Evolutionary conservation across 768 basidiomycete species (phyloP).

Genomic region (Leccinum broughii): DNA sequence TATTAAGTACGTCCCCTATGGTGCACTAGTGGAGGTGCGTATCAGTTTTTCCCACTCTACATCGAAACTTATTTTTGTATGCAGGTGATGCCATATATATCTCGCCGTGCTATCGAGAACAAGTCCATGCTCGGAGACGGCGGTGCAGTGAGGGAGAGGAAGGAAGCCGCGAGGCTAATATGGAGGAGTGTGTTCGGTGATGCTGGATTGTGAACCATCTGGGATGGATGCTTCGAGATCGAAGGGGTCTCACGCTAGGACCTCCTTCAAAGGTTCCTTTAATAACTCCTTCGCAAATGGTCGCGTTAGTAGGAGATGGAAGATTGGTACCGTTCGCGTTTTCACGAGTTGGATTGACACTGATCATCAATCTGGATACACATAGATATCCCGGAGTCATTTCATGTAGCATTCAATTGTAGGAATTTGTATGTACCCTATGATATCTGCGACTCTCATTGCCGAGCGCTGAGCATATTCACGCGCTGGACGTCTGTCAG

Average conservation of each 20-base stretch:
- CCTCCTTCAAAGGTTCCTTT: not conserved
- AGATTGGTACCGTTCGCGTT: not conserved
- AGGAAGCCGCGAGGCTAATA: slow-evolving; percentile 27
- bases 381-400: not conserved
- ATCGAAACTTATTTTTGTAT: not conserved
- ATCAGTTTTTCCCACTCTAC: not conserved
- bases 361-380: not conserved
- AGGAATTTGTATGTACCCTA: not conserved
- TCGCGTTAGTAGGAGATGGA: not conserved
- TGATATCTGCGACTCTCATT: not conserved
- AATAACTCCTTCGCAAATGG: not conserved
- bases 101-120: slow-evolving; percentile 90
- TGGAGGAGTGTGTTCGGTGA: slow-evolving; percentile 36
- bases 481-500: not conserved
- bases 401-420: not conserved
- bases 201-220: slow-evolving; percentile 20
- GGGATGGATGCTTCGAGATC: not conserved
- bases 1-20: slow-evolving; percentile 84
- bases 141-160: slow-evolving; percentile 48
- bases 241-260: not conserved
- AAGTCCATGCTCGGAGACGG: slow-evolving; percentile 81
- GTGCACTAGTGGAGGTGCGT: slow-evolving; percentile 61
- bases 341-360: not conserved
- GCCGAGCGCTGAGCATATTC: not conserved
- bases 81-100: slow-evolving; percentile 87